These are phyloP conservation scores for Halophytophthora batemanensis DNA, from an alignment of 352 stramenopile species.

Conservation along the genomic window DNA sequence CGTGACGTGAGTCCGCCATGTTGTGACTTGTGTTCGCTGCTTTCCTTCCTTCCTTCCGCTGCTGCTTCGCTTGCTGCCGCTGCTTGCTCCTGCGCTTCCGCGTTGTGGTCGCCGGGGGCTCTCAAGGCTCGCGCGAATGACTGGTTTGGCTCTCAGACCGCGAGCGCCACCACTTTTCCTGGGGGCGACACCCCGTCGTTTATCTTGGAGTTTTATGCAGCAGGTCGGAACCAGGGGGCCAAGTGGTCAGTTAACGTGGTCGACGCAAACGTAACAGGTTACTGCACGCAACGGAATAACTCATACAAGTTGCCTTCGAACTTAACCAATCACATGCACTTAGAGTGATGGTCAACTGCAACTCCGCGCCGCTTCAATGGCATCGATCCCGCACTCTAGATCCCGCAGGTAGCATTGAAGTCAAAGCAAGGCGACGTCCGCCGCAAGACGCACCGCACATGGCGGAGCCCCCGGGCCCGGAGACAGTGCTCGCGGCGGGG, in stretches of 20 bases:
- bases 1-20: constrained; percentile 58
- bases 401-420: too few species aligned
- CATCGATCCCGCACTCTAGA: too few species aligned
- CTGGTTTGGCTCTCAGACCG: constrained; percentile 28
- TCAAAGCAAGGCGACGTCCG: too few species aligned
- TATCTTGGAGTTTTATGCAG: constrained; percentile 27
- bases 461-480: constrained; percentile 7
- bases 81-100: constrained; percentile 7
- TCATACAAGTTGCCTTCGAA: too few species aligned
- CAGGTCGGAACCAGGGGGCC: too few species aligned
- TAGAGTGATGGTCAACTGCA: too few species aligned
- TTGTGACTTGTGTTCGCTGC: constrained; percentile 19
- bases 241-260: too few species aligned
- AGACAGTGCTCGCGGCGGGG: not conserved
- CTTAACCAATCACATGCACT: too few species aligned
- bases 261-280: too few species aligned
- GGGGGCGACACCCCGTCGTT: constrained; percentile 21
- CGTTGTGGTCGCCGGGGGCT: not conserved
- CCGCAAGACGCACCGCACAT: constrained; percentile 6
- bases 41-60: constrained; percentile 7
- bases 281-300: too few species aligned
- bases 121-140: constrained; percentile 30
- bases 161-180: constrained; percentile 16
- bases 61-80: not conserved
- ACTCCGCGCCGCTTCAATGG: too few species aligned